Percentiles rank a stretch among this genome's conserved stretches.
phyloP scores from a whole-genome alignment of 306 rosid genomes.

The Rosa lucieae region DNA sequence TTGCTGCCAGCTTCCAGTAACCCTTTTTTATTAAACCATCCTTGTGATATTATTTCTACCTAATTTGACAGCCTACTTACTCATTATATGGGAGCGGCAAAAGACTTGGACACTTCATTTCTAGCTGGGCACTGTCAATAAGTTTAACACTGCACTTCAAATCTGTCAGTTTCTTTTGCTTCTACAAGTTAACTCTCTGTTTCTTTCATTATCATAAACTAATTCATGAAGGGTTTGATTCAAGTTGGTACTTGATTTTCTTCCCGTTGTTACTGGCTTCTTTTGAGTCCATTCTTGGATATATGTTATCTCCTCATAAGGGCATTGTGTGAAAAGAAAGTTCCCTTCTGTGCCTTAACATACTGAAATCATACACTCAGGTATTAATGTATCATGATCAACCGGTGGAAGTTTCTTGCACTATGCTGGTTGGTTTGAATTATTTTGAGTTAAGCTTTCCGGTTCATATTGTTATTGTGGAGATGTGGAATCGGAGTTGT shows the following conservation, averaged over 20 bases:
- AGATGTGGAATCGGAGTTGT: neutral
- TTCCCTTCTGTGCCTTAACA: neutral
- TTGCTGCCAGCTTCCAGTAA: slow-evolving; percentile 21
- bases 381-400: neutral
- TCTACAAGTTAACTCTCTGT: neutral
- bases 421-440: neutral
- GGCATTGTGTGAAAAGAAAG: neutral
- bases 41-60: neutral
- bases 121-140: slow-evolving; percentile 4
- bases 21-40: slow-evolving; percentile 13
- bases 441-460: neutral
- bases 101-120: slow-evolving; percentile 17
- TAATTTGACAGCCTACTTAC: slow-evolving; percentile 17
- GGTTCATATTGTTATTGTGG: neutral
- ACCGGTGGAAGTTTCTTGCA: neutral
- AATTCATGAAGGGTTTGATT: neutral
- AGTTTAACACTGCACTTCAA: slow-evolving; percentile 24
- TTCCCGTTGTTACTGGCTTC: neutral
- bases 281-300: neutral
- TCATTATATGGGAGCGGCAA: slow-evolving; percentile 2
- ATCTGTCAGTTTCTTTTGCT: slow-evolving; percentile 17
- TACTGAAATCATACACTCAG: neutral
- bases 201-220: neutral
- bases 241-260: slow-evolving; percentile 3
- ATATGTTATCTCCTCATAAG: neutral